Evolutionary conservation across 2,329 filamentous ascomycete species (phyloP).

Genomic region (Sporothrix brunneoviolacea): DNA sequence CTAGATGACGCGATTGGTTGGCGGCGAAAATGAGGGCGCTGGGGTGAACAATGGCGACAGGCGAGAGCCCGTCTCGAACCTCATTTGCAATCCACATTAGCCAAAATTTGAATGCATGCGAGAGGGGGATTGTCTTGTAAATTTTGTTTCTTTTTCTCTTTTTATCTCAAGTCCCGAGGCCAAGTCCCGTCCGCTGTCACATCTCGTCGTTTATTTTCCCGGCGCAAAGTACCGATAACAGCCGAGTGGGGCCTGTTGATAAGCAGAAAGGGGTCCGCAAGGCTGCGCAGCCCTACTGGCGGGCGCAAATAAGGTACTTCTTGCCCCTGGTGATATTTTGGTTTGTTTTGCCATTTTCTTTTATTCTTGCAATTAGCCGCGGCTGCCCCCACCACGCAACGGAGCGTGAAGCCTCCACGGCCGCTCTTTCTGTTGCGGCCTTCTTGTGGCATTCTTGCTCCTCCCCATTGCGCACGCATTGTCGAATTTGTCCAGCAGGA

Average conservation of each 20-base stretch:
- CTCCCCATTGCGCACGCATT: too few relatives aligned
- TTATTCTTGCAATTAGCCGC: background rate
- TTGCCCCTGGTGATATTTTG: background rate
- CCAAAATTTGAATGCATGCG: too few relatives aligned
- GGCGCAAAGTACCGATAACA: slow-evolving; percentile 7
- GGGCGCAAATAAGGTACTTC: background rate
- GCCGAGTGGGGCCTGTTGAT: background rate
- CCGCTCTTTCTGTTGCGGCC: background rate
- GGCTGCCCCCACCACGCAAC: too few relatives aligned
- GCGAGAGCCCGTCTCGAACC: background rate
- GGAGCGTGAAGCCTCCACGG: too few relatives aligned
- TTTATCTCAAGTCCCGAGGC: slow-evolving; percentile 1
- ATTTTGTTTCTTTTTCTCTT: background rate
- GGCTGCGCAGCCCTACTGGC: slow-evolving; percentile 5
- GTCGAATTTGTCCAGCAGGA: background rate
- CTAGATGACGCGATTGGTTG: too few relatives aligned
- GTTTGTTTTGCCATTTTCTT: background rate
- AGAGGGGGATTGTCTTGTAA: background rate
- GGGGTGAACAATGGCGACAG: too few relatives aligned
- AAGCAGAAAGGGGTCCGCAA: background rate
- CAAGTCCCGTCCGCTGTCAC: background rate
- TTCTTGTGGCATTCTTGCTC: too few relatives aligned
- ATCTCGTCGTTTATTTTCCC: background rate
- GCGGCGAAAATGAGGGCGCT: too few relatives aligned
- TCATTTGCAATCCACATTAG: background rate